Evolutionary conservation across 306 rosid genomes (phyloP).

Genomic region (Citrullus mucosospermus): DNA sequence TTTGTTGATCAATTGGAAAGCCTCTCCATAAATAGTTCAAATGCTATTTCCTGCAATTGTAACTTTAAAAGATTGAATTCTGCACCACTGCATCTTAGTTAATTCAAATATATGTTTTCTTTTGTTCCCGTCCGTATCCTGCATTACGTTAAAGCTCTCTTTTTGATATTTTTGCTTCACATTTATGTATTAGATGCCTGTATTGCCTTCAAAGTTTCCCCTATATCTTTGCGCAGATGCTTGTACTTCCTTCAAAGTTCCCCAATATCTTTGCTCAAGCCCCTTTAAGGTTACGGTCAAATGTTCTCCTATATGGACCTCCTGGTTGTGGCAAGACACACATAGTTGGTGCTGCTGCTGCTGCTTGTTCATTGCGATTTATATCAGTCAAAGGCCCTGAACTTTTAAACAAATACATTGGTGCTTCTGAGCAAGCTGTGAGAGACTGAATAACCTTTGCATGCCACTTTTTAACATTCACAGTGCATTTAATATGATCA

Average conservation of each 20-base stretch:
- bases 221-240: constrained; percentile 73
- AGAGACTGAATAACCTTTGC: constrained; percentile 17
- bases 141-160: not conserved
- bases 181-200: constrained; percentile 53
- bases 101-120: not conserved
- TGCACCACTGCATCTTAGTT: not conserved
- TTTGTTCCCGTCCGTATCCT: not conserved
- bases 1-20: not conserved
- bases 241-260: constrained; percentile 86
- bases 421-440: constrained; percentile 99
- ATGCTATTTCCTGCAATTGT: not conserved
- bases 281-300: constrained; percentile 87
- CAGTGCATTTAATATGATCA: not conserved
- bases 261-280: constrained; percentile 79
- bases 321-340: constrained; percentile 99
- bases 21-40: not conserved
- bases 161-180: not conserved
- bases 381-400: constrained; percentile 93
- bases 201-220: constrained; percentile 85
- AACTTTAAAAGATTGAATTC: not conserved
- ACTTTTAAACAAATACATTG: constrained; percentile 85
- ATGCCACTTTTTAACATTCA: not conserved
- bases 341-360: constrained; percentile 91
- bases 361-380: constrained; percentile 85
- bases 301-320: constrained; percentile 87